A percentile compares a stretch with the other conserved stretches of the same genome.
phyloP scores from a whole-genome alignment of 75 land plant species.

The Isoetes taiwanensis region DNA sequence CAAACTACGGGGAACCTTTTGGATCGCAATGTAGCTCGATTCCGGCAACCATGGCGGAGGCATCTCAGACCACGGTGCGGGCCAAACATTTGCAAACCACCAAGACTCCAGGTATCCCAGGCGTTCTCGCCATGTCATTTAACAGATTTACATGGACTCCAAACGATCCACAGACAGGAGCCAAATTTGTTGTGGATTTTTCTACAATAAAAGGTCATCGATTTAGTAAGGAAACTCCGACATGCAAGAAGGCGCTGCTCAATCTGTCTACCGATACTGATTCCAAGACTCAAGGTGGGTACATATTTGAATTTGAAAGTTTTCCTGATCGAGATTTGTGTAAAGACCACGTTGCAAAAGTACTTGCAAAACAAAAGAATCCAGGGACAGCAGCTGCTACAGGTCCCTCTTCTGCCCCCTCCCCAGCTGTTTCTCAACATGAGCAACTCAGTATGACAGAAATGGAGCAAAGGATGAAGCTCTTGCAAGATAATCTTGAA shows the following conservation, averaged over 20 bases:
- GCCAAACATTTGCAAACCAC: no score
- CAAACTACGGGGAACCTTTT: no score
- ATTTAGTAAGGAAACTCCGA: slow-evolving; percentile 23
- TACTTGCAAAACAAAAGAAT: slow-evolving; percentile 9
- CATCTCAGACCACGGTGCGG: no score
- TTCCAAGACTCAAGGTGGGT: slow-evolving; percentile 6
- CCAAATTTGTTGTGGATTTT: no score
- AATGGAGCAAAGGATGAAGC: slow-evolving; percentile 23
- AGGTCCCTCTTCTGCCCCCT: not conserved
- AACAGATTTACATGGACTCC: no score
- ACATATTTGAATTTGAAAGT: slow-evolving; percentile 23
- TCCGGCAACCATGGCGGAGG: no score
- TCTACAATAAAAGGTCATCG: no score
- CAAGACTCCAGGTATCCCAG: no score
- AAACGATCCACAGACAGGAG: no score
- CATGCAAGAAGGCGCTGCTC: slow-evolving; percentile 19
- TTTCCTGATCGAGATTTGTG: slow-evolving; percentile 20
- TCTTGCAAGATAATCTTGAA: slow-evolving; percentile 31
- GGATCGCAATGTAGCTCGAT: no score
- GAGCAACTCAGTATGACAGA: slow-evolving; percentile 15
- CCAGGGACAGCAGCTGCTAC: not conserved
- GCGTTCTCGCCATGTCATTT: no score
- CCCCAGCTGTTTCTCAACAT: not conserved
- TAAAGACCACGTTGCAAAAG: slow-evolving; percentile 17
- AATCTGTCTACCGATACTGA: slow-evolving; percentile 19